phyloP scores from a whole-genome alignment of 495 filamentous ascomycete species.

The Annulohypoxylon moriforme region DNA sequence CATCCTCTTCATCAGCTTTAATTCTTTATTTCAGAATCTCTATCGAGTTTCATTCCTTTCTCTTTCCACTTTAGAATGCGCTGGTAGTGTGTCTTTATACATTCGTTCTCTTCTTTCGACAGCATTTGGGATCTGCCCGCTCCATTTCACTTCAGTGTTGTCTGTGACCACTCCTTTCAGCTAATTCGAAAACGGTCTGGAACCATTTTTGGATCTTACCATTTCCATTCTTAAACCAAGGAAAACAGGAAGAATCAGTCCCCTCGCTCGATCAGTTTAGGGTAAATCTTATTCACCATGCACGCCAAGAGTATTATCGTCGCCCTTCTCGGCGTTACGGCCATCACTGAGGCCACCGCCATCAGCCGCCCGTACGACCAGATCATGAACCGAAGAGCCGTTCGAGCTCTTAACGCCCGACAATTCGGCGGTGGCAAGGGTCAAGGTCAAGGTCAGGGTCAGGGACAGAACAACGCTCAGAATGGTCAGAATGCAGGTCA shows the following conservation, averaged over 20 bases:
- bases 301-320: constrained; percentile 58
- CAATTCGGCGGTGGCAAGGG: constrained; percentile 31
- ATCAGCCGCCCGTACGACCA: constrained; percentile 51
- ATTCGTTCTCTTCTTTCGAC: constrained; percentile 62
- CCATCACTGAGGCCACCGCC: constrained; percentile 55
- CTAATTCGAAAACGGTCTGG: constrained; percentile 60
- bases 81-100: constrained; percentile 61
- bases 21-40: constrained; percentile 46
- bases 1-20: constrained; percentile 49
- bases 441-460: constrained; percentile 26
- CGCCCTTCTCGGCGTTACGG: constrained; percentile 56
- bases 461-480: constrained; percentile 31
- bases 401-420: constrained; percentile 27
- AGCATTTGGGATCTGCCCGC: constrained; percentile 51
- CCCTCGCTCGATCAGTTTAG: constrained; percentile 31
- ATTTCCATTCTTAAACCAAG: constrained; percentile 38
- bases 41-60: constrained; percentile 47
- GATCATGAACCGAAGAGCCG: constrained; percentile 42
- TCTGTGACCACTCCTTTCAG: constrained; percentile 57
- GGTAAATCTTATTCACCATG: constrained; percentile 51
- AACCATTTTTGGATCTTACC: constrained; percentile 56
- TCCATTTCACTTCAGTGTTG: constrained; percentile 53
- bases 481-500: constrained; percentile 33
- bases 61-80: constrained; percentile 49
- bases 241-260: constrained; percentile 18